Percentiles rank a stretch among this genome's conserved stretches.
Conservation (phyloP, 192 early-diverging fungal genomes). For the Coemansia sp. region DNA sequence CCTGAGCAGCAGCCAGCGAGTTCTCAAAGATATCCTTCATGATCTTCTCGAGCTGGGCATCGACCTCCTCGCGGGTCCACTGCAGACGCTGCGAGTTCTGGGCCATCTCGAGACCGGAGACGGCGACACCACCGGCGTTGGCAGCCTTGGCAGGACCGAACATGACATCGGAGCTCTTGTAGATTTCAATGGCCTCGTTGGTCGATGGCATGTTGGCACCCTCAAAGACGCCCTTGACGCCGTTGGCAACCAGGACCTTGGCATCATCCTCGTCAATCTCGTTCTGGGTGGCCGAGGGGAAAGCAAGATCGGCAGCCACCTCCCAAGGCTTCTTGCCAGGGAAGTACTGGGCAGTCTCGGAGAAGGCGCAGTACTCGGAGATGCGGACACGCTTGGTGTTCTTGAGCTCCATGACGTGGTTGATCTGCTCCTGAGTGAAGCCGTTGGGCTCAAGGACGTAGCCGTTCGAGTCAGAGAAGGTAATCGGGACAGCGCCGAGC, state of each 20-base stretch:
- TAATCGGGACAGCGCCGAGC: slow-evolving; percentile 53
- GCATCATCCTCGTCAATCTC: slow-evolving; percentile 57
- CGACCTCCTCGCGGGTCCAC: slow-evolving; percentile 57
- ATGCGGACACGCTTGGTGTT: slow-evolving; percentile 54
- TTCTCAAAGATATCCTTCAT: slow-evolving; percentile 59
- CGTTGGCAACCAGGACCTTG: slow-evolving; percentile 52
- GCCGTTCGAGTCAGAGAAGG: slow-evolving; percentile 58
- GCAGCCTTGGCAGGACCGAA: slow-evolving; percentile 58
- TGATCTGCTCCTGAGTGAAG: slow-evolving; percentile 53
- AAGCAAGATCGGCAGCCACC: slow-evolving; percentile 52
- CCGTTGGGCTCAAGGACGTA: slow-evolving; percentile 51
- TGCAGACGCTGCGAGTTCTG: slow-evolving; percentile 58
- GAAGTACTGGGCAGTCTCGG: slow-evolving; percentile 52
- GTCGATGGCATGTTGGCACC: slow-evolving; percentile 59
- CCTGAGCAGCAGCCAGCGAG: slow-evolving; percentile 49
- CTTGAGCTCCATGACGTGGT: slow-evolving; percentile 56
- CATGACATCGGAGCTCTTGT: slow-evolving; percentile 49
- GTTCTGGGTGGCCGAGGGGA: slow-evolving; percentile 59
- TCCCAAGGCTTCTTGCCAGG: slow-evolving; percentile 57
- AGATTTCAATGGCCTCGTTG: slow-evolving; percentile 56
- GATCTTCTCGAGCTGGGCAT: slow-evolving; percentile 52
- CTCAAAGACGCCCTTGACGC: slow-evolving; percentile 53
- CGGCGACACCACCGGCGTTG: slow-evolving; percentile 58
- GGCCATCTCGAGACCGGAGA: slow-evolving; percentile 59
- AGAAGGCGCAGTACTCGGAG: slow-evolving; percentile 52